phyloP scores from a whole-genome alignment of 2,329 filamentous ascomycete species.

The Scedosporium aurantiacum region DNA sequence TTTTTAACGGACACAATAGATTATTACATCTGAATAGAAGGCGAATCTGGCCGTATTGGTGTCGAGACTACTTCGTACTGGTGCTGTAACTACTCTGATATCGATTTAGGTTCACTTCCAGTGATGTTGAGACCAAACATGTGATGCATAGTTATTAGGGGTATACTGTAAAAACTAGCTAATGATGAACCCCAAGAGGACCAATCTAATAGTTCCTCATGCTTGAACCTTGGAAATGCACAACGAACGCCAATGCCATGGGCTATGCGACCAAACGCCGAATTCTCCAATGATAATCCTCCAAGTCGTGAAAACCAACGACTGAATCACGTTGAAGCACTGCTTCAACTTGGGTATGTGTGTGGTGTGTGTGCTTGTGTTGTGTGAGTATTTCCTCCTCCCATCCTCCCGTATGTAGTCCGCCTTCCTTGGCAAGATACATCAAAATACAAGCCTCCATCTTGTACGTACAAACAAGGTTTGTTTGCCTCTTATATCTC shows the following conservation, averaged over 20 bases:
- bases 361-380: neutral
- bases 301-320: neutral
- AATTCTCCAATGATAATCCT: too few species aligned
- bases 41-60: neutral
- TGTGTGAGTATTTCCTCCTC: neutral
- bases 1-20: conserved; percentile 1
- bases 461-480: neutral
- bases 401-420: neutral
- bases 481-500: neutral
- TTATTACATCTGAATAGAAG: neutral
- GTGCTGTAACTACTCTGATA: too few species aligned
- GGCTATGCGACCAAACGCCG: neutral
- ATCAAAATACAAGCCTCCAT: neutral
- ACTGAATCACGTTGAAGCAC: too few species aligned
- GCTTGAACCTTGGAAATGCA: neutral
- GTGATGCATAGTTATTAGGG: neutral
- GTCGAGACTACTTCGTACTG: too few species aligned
- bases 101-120: neutral
- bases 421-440: too few species aligned
- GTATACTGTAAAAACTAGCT: neutral
- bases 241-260: neutral
- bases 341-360: too few species aligned
- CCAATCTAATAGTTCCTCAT: neutral
- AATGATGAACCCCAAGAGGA: neutral
- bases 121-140: neutral